Conservation (phyloP, 352 stramenopile genomes). For the Phytophthora sp. region DNA sequence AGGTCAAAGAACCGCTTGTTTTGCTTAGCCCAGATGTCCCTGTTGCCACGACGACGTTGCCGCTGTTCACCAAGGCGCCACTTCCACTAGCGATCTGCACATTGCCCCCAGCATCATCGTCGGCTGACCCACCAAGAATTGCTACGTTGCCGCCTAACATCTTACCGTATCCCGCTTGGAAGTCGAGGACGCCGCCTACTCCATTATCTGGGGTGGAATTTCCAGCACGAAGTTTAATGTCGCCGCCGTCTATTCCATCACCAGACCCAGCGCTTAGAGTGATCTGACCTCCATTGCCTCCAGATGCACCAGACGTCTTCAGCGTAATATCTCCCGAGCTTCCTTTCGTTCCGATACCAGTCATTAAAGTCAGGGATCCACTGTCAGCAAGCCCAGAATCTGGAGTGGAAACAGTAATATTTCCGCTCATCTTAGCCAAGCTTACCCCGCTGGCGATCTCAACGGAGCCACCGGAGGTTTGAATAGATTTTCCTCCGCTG, state of each 20-base stretch:
- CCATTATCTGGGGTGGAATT: slow-evolving; percentile 24
- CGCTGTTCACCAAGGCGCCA: slow-evolving; percentile 27
- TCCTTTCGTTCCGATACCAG: slow-evolving; percentile 27
- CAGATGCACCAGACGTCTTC: slow-evolving; percentile 16
- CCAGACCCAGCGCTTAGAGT: slow-evolving; percentile 28
- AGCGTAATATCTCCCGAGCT: slow-evolving; percentile 30
- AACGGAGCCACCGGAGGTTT: slow-evolving; percentile 27
- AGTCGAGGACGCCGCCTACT: slow-evolving; percentile 21
- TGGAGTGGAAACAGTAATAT: slow-evolving; percentile 19
- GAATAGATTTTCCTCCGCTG: slow-evolving; percentile 24
- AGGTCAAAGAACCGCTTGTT: slow-evolving; percentile 35
- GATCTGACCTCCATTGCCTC: slow-evolving; percentile 32
- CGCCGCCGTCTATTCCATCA: slow-evolving; percentile 24
- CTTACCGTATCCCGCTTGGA: slow-evolving; percentile 34
- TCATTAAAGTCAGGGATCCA: slow-evolving; percentile 24
- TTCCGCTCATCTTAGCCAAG: slow-evolving; percentile 32
- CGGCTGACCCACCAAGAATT: slow-evolving; percentile 27
- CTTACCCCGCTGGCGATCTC: slow-evolving; percentile 28
- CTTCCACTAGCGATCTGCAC: slow-evolving; percentile 35
- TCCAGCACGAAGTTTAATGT: slow-evolving; percentile 30
- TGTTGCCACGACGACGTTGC: slow-evolving; percentile 37
- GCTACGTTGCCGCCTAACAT: slow-evolving; percentile 29
- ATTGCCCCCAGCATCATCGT: slow-evolving; percentile 24
- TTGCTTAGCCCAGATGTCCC: slow-evolving; percentile 19
- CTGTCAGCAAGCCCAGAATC: slow-evolving; percentile 17